These are phyloP conservation scores for Myxozyma kluyveri DNA, from an alignment of 805 yeast genomes.

Conservation along the genomic window DNA sequence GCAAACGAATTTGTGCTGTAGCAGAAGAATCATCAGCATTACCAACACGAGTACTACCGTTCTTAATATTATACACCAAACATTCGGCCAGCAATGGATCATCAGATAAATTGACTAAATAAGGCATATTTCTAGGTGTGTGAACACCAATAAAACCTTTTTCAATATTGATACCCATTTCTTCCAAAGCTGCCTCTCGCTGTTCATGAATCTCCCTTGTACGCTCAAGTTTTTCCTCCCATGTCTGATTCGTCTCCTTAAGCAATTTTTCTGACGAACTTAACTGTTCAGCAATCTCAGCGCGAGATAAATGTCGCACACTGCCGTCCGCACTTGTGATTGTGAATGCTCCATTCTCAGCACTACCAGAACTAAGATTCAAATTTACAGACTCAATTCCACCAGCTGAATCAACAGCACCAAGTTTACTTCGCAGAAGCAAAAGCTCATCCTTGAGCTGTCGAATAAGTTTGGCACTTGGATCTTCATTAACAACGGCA, in stretches of 20 bases:
- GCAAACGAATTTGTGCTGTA: conserved; percentile 31
- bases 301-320: conserved; percentile 13
- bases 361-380: too few species aligned
- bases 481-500: conserved; percentile 53
- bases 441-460: conserved; percentile 33
- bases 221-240: conserved; percentile 33
- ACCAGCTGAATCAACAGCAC: background rate
- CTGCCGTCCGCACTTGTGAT: conserved; percentile 28
- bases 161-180: conserved; percentile 33
- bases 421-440: conserved; percentile 21
- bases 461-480: conserved; percentile 30
- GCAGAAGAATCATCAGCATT: conserved; percentile 26
- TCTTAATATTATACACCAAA: conserved; percentile 33
- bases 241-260: conserved; percentile 32
- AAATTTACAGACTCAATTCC: background rate
- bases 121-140: conserved; percentile 34
- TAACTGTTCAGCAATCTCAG: conserved; percentile 28
- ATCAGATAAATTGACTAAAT: conserved; percentile 35
- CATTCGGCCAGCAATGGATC: conserved; percentile 34
- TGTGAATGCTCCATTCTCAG: conserved; percentile 1
- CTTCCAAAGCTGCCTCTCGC: conserved; percentile 34
- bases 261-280: conserved; percentile 32
- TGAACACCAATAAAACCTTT: conserved; percentile 32
- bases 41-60: conserved; percentile 33
- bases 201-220: conserved; percentile 32